A percentile compares a stretch with the other conserved stretches of the same genome.
Conservation (phyloP, 2,329 filamentous ascomycete genomes). For the Parastagonospora avenae region DNA sequence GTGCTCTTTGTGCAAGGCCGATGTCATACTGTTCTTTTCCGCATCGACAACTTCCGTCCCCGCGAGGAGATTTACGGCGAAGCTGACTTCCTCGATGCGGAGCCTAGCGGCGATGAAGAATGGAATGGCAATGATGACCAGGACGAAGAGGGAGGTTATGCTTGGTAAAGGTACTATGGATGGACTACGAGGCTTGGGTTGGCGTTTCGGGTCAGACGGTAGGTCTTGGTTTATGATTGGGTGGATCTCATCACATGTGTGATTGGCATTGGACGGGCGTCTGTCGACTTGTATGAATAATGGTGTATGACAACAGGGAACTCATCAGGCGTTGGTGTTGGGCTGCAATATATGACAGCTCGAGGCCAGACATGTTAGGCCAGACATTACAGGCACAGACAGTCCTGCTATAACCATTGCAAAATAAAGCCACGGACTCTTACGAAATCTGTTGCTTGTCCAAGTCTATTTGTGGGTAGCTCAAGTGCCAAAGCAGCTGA, state of each 20-base stretch:
- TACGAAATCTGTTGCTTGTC: background rate
- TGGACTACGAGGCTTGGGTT: background rate
- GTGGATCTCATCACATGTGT: background rate
- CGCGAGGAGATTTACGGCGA: conserved; percentile 71
- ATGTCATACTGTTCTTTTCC: conserved; percentile 72
- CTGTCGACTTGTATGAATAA: conserved; percentile 10
- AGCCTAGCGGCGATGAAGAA: conserved; percentile 62
- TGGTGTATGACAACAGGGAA: conserved; percentile 20
- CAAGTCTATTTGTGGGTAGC: conserved; percentile 3
- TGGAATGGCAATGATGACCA: conserved; percentile 63
- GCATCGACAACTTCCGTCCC: conserved; percentile 77
- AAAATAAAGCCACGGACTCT: background rate
- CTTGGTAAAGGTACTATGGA: conserved; percentile 22
- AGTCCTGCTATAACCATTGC: background rate
- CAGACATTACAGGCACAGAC: too few relatives aligned
- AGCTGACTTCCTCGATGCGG: conserved; percentile 71
- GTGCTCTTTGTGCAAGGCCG: conserved; percentile 64
- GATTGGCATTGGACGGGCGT: background rate
- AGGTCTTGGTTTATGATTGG: background rate
- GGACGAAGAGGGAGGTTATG: conserved; percentile 45
- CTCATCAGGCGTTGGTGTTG: conserved; percentile 21
- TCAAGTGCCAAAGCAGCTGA: conserved; percentile 15
- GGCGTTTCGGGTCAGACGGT: background rate
- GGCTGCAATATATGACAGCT: conserved; percentile 15
- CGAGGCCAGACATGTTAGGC: conserved; percentile 1